Evolutionary conservation across 2,329 filamentous ascomycete genomes (phyloP).

Genomic region (Ascochyta lentis): DNA sequence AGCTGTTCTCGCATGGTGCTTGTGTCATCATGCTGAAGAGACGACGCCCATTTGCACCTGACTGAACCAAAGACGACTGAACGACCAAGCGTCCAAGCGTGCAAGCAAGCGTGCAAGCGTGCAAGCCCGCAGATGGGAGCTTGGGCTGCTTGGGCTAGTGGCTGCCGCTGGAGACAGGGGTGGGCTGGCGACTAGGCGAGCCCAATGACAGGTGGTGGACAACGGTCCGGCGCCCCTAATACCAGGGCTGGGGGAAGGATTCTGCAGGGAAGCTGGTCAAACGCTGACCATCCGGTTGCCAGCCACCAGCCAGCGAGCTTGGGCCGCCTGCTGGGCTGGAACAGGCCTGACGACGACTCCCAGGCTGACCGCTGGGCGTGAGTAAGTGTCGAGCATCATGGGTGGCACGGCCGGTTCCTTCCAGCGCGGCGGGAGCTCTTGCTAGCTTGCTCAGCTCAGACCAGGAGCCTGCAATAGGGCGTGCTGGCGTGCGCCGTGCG

Average conservation of each 20-base stretch:
- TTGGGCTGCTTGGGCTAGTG: conserved; percentile 38
- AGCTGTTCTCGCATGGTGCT: conserved; percentile 35
- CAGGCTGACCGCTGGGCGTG: conserved; percentile 29
- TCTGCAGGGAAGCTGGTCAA: conserved; percentile 38
- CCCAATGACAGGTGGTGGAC: conserved; percentile 36
- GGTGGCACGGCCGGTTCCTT: conserved; percentile 34
- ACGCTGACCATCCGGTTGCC: conserved; percentile 36
- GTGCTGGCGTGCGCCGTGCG: too few relatives aligned
- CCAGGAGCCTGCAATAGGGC: too few relatives aligned
- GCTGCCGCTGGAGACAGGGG: conserved; percentile 34
- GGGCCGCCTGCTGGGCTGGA: conserved; percentile 35
- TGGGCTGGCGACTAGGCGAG: conserved; percentile 20
- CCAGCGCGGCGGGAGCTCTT: conserved; percentile 33
- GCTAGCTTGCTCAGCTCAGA: conserved; percentile 10
- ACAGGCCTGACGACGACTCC: conserved; percentile 31
- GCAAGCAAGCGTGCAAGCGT: conserved; percentile 30
- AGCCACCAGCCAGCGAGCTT: conserved; percentile 34
- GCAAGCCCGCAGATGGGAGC: conserved; percentile 39
- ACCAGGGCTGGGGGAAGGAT: conserved; percentile 31
- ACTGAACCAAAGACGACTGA: conserved; percentile 41
- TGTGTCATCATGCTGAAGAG: conserved; percentile 45
- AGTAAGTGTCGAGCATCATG: conserved; percentile 25
- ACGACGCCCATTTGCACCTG: conserved; percentile 40
- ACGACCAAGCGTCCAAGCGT: conserved; percentile 41
- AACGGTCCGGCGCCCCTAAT: conserved; percentile 31